Evolutionary conservation across 805 yeast genomes (phyloP).

Genomic region (Candida incommunis): DNA sequence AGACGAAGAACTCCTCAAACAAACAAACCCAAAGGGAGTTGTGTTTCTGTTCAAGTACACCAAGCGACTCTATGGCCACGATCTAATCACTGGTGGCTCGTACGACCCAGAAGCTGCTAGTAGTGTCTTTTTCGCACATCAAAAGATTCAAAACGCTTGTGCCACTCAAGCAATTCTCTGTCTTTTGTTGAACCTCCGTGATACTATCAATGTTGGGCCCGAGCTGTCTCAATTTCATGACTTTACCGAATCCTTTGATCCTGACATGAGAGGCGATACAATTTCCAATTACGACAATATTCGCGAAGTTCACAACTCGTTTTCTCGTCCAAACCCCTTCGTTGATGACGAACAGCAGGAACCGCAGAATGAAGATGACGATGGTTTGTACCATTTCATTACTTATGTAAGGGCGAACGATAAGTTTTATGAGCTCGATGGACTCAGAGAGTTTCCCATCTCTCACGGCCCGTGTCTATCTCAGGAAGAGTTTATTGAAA

Average conservation of each 20-base stretch:
- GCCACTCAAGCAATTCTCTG: constrained; percentile 62
- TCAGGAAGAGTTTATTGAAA: constrained; percentile 27
- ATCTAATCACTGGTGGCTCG: background rate
- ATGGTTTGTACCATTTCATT: constrained; percentile 46
- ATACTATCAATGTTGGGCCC: constrained; percentile 31
- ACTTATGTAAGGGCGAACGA: constrained; percentile 36
- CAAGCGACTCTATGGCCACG: constrained; percentile 20
- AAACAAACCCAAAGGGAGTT: constrained; percentile 35
- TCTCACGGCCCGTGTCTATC: constrained; percentile 31
- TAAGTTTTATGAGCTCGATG: constrained; percentile 46
- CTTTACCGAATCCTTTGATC: constrained; percentile 40
- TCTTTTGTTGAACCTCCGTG: constrained; percentile 32
- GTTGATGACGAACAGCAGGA: constrained; percentile 25
- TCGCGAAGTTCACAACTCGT: constrained; percentile 45
- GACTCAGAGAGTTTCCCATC: constrained; percentile 42
- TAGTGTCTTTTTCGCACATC: constrained; percentile 45
- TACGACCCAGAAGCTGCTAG: constrained; percentile 9
- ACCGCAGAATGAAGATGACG: constrained; percentile 27
- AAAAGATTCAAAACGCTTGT: constrained; percentile 54
- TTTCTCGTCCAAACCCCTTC: constrained; percentile 39
- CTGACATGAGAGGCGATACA: constrained; percentile 46
- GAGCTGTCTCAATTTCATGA: constrained; percentile 33
- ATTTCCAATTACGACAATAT: constrained; percentile 44
- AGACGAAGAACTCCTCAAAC: constrained; percentile 25
- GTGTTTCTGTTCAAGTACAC: constrained; percentile 51